A percentile compares a stretch with the other conserved stretches of the same genome.
Conservation (phyloP, 2,329 filamentous ascomycete genomes). For the Aspergillus jensenii region DNA sequence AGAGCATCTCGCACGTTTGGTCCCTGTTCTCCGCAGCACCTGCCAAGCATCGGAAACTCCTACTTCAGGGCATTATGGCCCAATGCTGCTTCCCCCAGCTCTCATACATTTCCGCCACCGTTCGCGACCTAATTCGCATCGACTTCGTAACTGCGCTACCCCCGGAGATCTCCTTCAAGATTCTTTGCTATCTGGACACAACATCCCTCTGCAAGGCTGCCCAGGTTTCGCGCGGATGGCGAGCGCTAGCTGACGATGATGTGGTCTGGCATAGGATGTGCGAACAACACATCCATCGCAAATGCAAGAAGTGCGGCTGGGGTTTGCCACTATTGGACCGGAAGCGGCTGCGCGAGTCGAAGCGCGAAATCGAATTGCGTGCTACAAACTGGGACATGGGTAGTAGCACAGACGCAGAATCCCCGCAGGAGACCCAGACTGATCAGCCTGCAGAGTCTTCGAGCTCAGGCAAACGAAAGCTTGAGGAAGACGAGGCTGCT, state of each 20-base stretch:
- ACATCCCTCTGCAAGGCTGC: slow-evolving; percentile 93
- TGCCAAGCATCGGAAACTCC: slow-evolving; percentile 88
- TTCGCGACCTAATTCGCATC: slow-evolving; percentile 94
- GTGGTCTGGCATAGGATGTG: slow-evolving; percentile 99
- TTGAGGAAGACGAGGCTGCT: slow-evolving; percentile 27
- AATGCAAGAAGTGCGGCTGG: slow-evolving; percentile 95
- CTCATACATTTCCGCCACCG: slow-evolving; percentile 84
- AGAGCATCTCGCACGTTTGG: slow-evolving; percentile 97
- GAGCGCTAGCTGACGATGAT: slow-evolving; percentile 89
- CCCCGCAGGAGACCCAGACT: slow-evolving; percentile 4
- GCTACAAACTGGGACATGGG: slow-evolving; percentile 60
- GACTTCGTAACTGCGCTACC: slow-evolving; percentile 91
- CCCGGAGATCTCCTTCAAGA: slow-evolving; percentile 87
- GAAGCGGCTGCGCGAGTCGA: slow-evolving; percentile 83
- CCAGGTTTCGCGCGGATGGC: slow-evolving; percentile 88
- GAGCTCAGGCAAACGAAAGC: slow-evolving; percentile 26
- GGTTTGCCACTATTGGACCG: slow-evolving; percentile 85
- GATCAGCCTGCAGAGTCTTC: slow-evolving; percentile 5
- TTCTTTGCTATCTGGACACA: slow-evolving; percentile 89
- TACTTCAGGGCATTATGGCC: slow-evolving; percentile 93
- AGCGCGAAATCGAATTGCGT: slow-evolving; percentile 75
- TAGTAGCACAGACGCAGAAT: slow-evolving; percentile 50
- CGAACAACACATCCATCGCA: slow-evolving; percentile 91
- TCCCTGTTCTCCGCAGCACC: slow-evolving; percentile 95
- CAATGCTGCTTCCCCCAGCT: slow-evolving; percentile 98